phyloP scores from a whole-genome alignment of 257 asterid genomes.

The Oldenlandia corymbosa region DNA sequence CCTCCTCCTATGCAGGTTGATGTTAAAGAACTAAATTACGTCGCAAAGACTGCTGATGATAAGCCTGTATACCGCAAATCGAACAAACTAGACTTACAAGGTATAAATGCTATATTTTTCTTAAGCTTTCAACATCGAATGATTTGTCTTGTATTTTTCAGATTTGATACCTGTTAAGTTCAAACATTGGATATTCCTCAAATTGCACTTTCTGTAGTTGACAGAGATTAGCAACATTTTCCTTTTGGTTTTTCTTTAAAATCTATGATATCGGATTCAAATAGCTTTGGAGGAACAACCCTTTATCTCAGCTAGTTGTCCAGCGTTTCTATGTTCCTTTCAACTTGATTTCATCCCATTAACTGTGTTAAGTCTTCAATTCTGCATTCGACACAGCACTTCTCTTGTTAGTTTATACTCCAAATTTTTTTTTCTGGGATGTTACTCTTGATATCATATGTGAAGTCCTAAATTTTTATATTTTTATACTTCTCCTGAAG shows the following conservation, averaged over 20 bases:
- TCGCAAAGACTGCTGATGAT: constrained; percentile 27
- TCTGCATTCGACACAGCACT: neutral
- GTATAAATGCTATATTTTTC: constrained; percentile 18
- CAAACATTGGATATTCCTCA: too few species aligned
- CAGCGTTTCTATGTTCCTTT: neutral
- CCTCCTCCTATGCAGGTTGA: constrained; percentile 33
- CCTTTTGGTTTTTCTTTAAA: neutral
- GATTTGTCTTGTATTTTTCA: too few species aligned
- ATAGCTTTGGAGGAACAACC: neutral
- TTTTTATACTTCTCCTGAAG: constrained; percentile 30
- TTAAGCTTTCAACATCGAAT: too few species aligned
- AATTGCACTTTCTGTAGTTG: neutral
- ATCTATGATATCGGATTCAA: neutral
- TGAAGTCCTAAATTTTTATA: neutral
- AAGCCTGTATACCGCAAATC: constrained; percentile 18
- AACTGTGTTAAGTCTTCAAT: neutral
- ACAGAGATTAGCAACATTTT: neutral
- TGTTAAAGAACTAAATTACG: constrained; percentile 61
- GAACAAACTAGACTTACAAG: constrained; percentile 28
- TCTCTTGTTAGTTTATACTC: too few species aligned
- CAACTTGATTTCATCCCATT: neutral
- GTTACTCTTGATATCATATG: neutral
- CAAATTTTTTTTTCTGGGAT: neutral
- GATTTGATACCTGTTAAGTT: neutral
- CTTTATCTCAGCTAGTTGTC: neutral